Evolutionary conservation across 495 filamentous ascomycete genomes (phyloP), one percentile per base, ranked within the genome.

Genomic region (Talaromyces liani): DNA sequence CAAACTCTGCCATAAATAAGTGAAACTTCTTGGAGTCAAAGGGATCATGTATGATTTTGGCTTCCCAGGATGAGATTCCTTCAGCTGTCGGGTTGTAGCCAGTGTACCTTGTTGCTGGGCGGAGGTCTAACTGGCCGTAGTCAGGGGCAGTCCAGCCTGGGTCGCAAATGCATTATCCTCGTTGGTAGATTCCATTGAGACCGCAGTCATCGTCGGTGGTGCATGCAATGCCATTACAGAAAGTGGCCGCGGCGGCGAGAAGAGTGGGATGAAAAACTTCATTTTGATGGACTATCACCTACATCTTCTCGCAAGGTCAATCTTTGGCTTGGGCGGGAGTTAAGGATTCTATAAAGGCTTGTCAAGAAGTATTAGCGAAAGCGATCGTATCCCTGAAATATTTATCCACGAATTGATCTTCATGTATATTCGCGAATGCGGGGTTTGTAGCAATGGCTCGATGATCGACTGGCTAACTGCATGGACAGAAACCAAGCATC

Each of bases 1-100:
- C 64, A 55, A 78, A 77, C 61, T 77, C 71, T 1, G 72, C 71
- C 6, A 71, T 61, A 49, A 78, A 67, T 12, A 77, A 68, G 49
- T 78, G 73, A 60, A 75, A 74, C 2, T 74, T 65, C 0, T 51
- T 45, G 14, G 47, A 51, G 31, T 76, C 65, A 0, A 66, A n/a
- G 1, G 70, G 71, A 54, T 78, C 77, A 12, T 73, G 73, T 9
- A 77, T 54, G 20, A 79, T 75, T 16, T 67, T 68, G 0, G 70
- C 71, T 20, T 75, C 72, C 75, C 75, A 76, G 0, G 74, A 75
- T 6, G 77, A 77, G 22, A 71, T 78, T 2, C 74, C 73, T 16
- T 68, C 65, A 1, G 63, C 56, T 4, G 69, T 70, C 53, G 71
- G 67, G 45, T 79, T 79, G 56, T 76, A 78, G 6, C 77, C 77